phyloP scores from a whole-genome alignment of 1,284 basidiomycete species.

The Gymnopus androsaceus region DNA sequence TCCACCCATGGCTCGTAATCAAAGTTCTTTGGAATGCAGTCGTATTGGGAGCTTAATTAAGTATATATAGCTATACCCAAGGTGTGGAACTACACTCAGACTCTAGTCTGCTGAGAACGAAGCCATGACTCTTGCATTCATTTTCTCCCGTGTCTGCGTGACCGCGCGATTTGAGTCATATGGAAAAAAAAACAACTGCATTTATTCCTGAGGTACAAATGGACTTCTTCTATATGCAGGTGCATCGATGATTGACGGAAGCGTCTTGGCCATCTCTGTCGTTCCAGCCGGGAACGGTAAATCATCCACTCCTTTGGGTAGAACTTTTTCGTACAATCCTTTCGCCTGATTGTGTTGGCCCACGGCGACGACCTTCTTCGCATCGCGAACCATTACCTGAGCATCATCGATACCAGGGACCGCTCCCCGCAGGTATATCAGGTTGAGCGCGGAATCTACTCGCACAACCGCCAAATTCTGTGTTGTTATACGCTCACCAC shows the following conservation, averaged over 20 bases:
- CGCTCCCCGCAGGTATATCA: slow-evolving; percentile 83
- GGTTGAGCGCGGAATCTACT: slow-evolving; percentile 82
- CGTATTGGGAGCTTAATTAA: no score
- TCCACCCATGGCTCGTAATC: slow-evolving; percentile 25
- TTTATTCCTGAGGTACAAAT: slow-evolving; percentile 72
- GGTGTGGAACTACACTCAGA: no score
- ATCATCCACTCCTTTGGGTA: slow-evolving; percentile 80
- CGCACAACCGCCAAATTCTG: slow-evolving; percentile 92
- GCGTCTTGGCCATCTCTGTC: slow-evolving; percentile 65
- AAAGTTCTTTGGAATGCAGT: slow-evolving; percentile 26
- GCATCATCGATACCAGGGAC: slow-evolving; percentile 79
- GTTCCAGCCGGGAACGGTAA: slow-evolving; percentile 95
- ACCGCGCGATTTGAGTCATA: neutral
- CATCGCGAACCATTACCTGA: slow-evolving; percentile 75
- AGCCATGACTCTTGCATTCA: no score
- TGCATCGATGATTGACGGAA: slow-evolving; percentile 67
- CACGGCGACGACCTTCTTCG: slow-evolving; percentile 73
- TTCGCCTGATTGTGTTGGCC: slow-evolving; percentile 68
- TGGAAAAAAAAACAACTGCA: neutral
- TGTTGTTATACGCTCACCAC: slow-evolving; percentile 78
- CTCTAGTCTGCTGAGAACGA: no score
- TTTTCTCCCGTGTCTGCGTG: no score
- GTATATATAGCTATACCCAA: no score
- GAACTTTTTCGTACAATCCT: slow-evolving; percentile 79
- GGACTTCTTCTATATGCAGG: slow-evolving; percentile 75